These are phyloP conservation scores for Betula pendula DNA, from an alignment of 306 rosid genomes.

Conservation along the genomic window DNA sequence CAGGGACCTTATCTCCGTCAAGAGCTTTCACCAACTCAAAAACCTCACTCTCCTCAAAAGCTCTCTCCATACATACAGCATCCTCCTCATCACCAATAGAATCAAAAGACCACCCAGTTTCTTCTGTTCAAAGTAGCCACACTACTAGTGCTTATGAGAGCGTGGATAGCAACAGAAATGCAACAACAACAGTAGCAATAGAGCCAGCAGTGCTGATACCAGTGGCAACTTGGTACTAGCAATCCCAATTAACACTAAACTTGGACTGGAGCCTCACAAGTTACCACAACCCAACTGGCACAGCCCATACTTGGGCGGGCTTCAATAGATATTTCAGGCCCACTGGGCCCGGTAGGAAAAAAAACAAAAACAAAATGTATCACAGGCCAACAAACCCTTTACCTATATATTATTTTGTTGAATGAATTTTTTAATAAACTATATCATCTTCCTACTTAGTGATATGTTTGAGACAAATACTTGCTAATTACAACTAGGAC, in stretches of 20 bases:
- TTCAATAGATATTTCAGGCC: not conserved
- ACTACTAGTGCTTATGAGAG: too few relatives aligned
- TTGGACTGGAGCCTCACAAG: not conserved
- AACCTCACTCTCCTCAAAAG: too few relatives aligned
- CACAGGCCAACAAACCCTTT: too few relatives aligned
- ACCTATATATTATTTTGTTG: not conserved
- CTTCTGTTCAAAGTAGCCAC: too few relatives aligned
- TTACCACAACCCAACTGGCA: too few relatives aligned
- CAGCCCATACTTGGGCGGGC: not conserved
- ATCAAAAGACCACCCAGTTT: too few relatives aligned
- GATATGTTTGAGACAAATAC: not conserved
- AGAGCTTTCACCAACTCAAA: too few relatives aligned
- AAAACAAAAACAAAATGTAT: too few relatives aligned
- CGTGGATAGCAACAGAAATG: not conserved
- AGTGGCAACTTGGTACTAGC: not conserved
- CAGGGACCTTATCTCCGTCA: too few relatives aligned
- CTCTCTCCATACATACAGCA: too few relatives aligned
- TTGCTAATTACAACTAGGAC: not conserved
- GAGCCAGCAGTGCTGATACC: not conserved
- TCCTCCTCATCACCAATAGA: too few relatives aligned
- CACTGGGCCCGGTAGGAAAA: not conserved
- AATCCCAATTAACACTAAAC: not conserved
- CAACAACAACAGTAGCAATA: not conserved
- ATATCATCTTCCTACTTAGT: not conserved
- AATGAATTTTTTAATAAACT: not conserved